Base-by-base conservation (phyloP, 1,284 basidiomycete species). In the Pholiota adiposa region DNA sequence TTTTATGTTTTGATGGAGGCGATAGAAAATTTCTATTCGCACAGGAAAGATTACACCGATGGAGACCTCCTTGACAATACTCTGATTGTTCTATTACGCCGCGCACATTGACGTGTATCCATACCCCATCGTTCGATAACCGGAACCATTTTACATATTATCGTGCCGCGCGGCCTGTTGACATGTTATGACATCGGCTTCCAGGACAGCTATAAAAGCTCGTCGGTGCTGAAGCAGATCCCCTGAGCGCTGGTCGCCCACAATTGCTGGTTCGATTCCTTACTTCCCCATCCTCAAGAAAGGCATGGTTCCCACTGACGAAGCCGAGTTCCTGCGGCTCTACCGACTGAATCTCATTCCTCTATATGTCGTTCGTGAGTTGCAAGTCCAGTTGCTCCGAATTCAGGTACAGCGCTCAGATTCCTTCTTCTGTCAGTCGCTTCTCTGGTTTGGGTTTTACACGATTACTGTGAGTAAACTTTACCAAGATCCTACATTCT, bases 381-480 rank as follows among this genome's bases (percentile, higher is more conserved):
- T 52, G 66, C 65, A 43, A 64, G 66, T 64, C 18, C 6, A 25
- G 12, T n/a, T 25, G 12, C 18, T 36, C 2, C 2, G 6, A 2
- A 48, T 21, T 36, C 9, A 16, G 19, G 4, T 2, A 25, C 18
- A 21, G 4, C 33, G 23, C 25, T 51, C 36, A n/a, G 31, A 25
- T 49, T 38, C 25, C 53, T 2, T 36, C 11, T 14, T 19, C 25
- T 50, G n/a, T 25, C 34, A 75, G 75, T 74, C n/a, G 62, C 66
- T 19, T 70, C 70, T 14, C 58, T 75, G 6, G 70, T 70, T 6
- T 76, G 74, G 73, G 67, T 73, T 34, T 50, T 75, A 9, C 69
- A 76, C 54, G 75, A 75, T 53, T 74, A 75, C 51, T 68, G 73
- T 76, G 54, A 59, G 73, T 64, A 2, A 12, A 18, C 9, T 16